Evolutionary conservation across 805 yeast genomes (phyloP).

Genomic region (Zygosaccharomyces pseudorouxii): DNA sequence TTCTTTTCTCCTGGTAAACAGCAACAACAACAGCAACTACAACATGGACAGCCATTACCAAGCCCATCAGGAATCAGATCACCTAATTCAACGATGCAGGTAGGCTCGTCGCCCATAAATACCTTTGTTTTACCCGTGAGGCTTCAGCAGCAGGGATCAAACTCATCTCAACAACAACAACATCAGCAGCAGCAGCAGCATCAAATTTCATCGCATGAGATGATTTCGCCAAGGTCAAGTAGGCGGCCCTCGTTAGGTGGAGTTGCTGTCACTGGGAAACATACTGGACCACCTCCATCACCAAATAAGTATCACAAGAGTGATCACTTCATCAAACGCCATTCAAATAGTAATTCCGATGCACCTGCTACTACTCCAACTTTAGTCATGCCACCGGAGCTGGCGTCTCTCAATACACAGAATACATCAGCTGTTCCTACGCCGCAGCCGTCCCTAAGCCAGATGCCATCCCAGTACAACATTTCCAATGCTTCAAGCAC

Average conservation of each 20-base stretch:
- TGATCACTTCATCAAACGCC: constrained; percentile 11
- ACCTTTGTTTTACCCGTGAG: constrained; percentile 13
- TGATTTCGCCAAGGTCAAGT: constrained; percentile 20
- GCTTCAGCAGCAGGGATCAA: constrained; percentile 4
- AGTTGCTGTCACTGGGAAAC: constrained; percentile 4
- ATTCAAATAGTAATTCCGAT: constrained; percentile 12
- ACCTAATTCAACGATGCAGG: constrained; percentile 11
- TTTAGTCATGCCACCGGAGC: constrained; percentile 26
- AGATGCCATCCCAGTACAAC: constrained; percentile 11
- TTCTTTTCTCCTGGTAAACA: constrained; percentile 8
- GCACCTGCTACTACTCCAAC: constrained; percentile 19
- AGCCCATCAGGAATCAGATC: constrained; percentile 7
- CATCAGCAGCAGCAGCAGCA: constrained; percentile 8
- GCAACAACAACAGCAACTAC: neutral
- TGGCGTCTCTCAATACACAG: constrained; percentile 24
- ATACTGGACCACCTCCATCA: constrained; percentile 8
- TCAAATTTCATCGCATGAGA: constrained; percentile 10
- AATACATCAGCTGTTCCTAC: constrained; percentile 21
- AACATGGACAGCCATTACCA: neutral
- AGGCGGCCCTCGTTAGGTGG: constrained; percentile 22
- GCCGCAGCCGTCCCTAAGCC: constrained; percentile 11
- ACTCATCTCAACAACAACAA: constrained; percentile 2
- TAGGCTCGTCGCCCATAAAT: constrained; percentile 10
- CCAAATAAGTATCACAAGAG: constrained; percentile 9
- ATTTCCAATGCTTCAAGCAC: constrained; percentile 9